These are phyloP conservation scores for Prunella vulgaris DNA, from an alignment of 257 asterid genomes.

Conservation along the genomic window DNA sequence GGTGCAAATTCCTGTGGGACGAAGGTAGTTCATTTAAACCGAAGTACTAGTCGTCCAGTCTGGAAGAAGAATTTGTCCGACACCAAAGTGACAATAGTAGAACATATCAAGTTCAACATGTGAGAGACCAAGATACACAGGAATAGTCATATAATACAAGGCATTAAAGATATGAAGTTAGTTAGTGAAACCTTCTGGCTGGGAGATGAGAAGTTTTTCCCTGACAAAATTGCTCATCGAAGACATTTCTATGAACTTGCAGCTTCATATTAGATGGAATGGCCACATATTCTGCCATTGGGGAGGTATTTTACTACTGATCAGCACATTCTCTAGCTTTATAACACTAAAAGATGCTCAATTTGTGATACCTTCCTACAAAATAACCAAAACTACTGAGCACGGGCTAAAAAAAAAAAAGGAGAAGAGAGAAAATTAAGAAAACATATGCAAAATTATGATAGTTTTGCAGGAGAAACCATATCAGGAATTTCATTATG, in stretches of 20 bases:
- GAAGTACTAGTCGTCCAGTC: neutral
- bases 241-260: conserved; percentile 32
- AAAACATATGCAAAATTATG: neutral
- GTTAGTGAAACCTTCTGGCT: conserved; percentile 37
- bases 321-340: conserved; percentile 32
- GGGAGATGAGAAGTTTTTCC: conserved; percentile 32
- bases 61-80: neutral
- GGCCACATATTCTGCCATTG: conserved; percentile 62
- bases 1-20: no score
- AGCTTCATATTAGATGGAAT: conserved; percentile 41
- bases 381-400: neutral
- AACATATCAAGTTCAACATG: neutral
- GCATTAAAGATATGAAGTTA: conserved; percentile 5
- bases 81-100: neutral
- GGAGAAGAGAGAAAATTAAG: neutral
- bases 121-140: neutral
- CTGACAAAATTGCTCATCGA: conserved; percentile 26
- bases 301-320: conserved; percentile 19
- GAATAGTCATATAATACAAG: conserved; percentile 3
- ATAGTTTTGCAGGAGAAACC: neutral
- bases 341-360: conserved; percentile 26
- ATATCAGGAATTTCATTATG: neutral
- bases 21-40: neutral
- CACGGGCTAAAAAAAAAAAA: neutral
- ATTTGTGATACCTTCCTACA: conserved; percentile 26